Base-by-base conservation (phyloP, 371 early-diverging fungal species). In the Basidiobolus meristosporus region DNA sequence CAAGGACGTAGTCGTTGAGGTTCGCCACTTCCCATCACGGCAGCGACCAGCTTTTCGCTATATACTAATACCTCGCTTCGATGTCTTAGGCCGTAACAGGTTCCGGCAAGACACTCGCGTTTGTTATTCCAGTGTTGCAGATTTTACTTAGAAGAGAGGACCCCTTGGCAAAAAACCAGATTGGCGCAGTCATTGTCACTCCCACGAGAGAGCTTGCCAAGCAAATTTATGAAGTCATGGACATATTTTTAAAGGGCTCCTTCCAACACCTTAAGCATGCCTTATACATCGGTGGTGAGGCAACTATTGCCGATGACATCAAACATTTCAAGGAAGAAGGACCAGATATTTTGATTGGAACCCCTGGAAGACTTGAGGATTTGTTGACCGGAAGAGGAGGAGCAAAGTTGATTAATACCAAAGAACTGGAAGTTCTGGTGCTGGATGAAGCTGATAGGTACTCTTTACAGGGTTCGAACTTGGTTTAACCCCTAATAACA, bases 101-200 rank as follows among this genome's bases (percentile, higher is more conserved):
- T n/a, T 90, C 91, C 2, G 99, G 99, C 34, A 99, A 99, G 52
- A 98, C 99, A 0, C 61, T 98, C 12, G 75, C 97, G 0, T 99
- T 96, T 65, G 63, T 93, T 4, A 70, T 98, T n/a, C 99, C 99
- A 7, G 73, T 96, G 20, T 59, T 98, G 5, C 89, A 95, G 50
- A 76, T 85, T 50, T 59, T 93, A 6, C 46, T 72, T 34, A 59
- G 72, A 21, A 55, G 73, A 41, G 69, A 62, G 38, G 59, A 53
- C 2, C 62, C 66, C 17, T 57, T 83, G 14, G 53, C 57, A n/a
- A 69, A 68, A 7, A 53, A 73, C 38, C 73, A 90, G 23, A 65
- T 92, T n/a, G 88, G 85, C 6, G 87, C 90, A 4, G 56, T 99
- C 3, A 66, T 99, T 10, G 82, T 99, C 18, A 68, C 84, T 5